Evolutionary conservation across 2,329 filamentous ascomycete species (phyloP).

Genomic region (Lasiodiplodia citricola): DNA sequence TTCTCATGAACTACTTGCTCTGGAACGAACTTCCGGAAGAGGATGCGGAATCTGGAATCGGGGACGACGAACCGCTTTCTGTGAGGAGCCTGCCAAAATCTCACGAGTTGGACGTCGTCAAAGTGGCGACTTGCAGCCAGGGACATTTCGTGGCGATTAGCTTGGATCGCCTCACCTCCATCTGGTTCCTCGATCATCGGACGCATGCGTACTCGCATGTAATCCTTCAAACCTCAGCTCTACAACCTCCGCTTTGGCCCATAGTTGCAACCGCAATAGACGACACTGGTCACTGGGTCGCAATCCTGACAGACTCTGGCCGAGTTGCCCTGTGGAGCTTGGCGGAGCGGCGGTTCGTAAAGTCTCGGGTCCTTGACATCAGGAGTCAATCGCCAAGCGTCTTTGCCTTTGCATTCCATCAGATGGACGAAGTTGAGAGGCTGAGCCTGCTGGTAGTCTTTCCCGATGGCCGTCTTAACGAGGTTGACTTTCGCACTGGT

Average conservation of each 20-base stretch:
- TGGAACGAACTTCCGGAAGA: conserved; percentile 63
- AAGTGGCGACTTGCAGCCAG: conserved; percentile 65
- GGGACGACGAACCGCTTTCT: conserved; percentile 60
- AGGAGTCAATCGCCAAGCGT: conserved; percentile 64
- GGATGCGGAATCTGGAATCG: conserved; percentile 51
- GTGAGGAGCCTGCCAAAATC: conserved; percentile 66
- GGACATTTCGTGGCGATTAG: conserved; percentile 73
- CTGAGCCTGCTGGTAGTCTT: conserved; percentile 64
- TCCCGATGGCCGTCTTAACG: conserved; percentile 67
- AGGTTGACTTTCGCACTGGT: conserved; percentile 58
- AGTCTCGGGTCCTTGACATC: conserved; percentile 60
- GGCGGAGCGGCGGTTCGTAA: conserved; percentile 60
- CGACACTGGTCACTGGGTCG: conserved; percentile 67
- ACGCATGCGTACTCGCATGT: conserved; percentile 38
- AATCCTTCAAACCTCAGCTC: conserved; percentile 38
- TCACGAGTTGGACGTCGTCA: conserved; percentile 72
- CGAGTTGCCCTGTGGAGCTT: conserved; percentile 70
- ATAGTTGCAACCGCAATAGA: conserved; percentile 69
- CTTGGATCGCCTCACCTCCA: conserved; percentile 70
- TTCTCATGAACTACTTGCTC: conserved; percentile 76
- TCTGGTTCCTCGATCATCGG: conserved; percentile 57
- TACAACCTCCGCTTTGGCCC: conserved; percentile 47
- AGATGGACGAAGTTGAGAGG: conserved; percentile 36
- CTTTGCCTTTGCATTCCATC: conserved; percentile 64
- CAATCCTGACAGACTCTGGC: conserved; percentile 65